phyloP scores from a whole-genome alignment of 352 stramenopile genomes.

The Phytophthora boehmeriae region DNA sequence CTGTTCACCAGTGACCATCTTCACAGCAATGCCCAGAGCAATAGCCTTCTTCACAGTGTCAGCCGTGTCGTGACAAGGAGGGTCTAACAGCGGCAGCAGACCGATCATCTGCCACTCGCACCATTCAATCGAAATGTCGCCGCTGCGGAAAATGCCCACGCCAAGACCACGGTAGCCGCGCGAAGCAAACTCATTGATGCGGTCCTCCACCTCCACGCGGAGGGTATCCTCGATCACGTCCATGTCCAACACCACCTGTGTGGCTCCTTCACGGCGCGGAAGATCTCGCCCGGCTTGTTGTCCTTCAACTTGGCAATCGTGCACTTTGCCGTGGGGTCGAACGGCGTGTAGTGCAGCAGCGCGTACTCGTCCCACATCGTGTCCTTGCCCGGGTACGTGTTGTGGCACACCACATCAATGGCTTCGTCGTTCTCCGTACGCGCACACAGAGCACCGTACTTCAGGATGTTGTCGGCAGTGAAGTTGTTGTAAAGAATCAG shows the following conservation, averaged over 20 bases:
- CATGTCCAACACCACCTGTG: constrained; percentile 91
- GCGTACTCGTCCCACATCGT: constrained; percentile 82
- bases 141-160: constrained; percentile 61
- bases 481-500: constrained; percentile 79
- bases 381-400: constrained; percentile 83
- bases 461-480: constrained; percentile 58
- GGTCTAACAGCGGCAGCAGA: constrained; percentile 93
- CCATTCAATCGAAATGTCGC: constrained; percentile 72
- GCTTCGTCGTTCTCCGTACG: constrained; percentile 81
- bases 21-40: constrained; percentile 92
- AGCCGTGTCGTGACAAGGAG: constrained; percentile 92
- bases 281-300: constrained; percentile 81
- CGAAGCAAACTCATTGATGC: constrained; percentile 86
- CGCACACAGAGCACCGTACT: constrained; percentile 61
- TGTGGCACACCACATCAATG: constrained; percentile 76
- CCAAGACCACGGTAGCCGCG: constrained; percentile 73
- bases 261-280: constrained; percentile 94
- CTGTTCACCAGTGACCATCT: constrained; percentile 97
- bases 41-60: constrained; percentile 92
- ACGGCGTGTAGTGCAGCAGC: constrained; percentile 81
- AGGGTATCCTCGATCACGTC: constrained; percentile 62
- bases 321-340: constrained; percentile 88
- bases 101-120: constrained; percentile 93
- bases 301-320: constrained; percentile 91
- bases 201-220: constrained; percentile 68